Evolutionary conservation across 2,329 filamentous ascomycete species (phyloP), one percentile per base, ranked within the genome.

Genomic region (Apiospora hydei): DNA sequence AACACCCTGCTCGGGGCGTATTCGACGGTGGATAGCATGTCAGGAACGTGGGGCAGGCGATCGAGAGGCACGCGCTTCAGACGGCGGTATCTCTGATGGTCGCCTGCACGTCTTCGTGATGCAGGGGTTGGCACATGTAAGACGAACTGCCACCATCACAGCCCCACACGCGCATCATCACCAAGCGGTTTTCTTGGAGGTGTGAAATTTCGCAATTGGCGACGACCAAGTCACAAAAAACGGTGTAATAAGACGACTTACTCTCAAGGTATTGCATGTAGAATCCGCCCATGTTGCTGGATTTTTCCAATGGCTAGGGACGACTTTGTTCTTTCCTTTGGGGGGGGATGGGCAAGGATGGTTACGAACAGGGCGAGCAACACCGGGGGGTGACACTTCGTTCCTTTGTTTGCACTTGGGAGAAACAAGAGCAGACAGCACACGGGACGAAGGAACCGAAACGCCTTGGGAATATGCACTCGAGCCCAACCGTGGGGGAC

Each of bases 221-320:
- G 46, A 47, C 72, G 34, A 67, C 41, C 68, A 67, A 74, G 61
- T 71, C 67, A 69, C 71, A 72, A 74, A 74, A 72, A 74, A 74
- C 46, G 75, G 77, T 72, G 53, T 72, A 73, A 71, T 24, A 57
- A 75, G 73, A 77, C 68, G 77, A 92, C 91, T 89, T 91, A 93
- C 91, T 93, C 81, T 92, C 90, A 76, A 93, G 86, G 81, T 93
- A 93, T 78, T 93, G 90, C 87, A 92, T 92, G 80, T 92, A 92
- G 79, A 91, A 92, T 75, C 90, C 90, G 77, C 85, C 86, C 89
- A 91, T 91, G 74, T 77, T 87, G 81, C 71, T 76, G 74, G 75
- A 76, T 72, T 67, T 73, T 73, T 76, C 75, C 77, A 79, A 79
- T 80, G 70, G 76, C 61, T 64, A 24, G 38, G 68, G 11, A 30